Base-by-base conservation (phyloP, 2,329 filamentous ascomycete genomes). In the Xenoacremonium recifei region DNA sequence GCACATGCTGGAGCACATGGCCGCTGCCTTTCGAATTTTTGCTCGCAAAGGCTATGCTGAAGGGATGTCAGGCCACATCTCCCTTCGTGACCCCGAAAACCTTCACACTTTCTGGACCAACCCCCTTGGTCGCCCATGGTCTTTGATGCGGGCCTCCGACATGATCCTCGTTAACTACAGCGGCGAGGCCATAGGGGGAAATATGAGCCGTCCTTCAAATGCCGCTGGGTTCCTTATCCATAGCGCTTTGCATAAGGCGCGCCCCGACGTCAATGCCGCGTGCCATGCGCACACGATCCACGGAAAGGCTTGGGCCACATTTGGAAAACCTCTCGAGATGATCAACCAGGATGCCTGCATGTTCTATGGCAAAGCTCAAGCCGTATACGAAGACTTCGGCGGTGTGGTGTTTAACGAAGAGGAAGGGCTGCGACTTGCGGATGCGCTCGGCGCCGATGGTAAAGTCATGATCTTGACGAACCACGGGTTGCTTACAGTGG, bases 181-280 rank as follows among this genome's bases (percentile, higher is more conserved):
- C 10, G 84, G 84, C n/a, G 74, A 76, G 13, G 72, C 83, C 9
- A 73, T 85, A 5, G 82, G 80, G 13, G 84, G 83, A 1, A 84
- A 84, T 54, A 82, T 82, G 55, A 67, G 73, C 17, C 39, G 37
- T 13, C 77, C 81, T 3, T 75, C 78, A n/a, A 86, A 86, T 55
- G 75, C 79, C 2, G 82, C 82, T 0, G 83, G 82, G 1, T 86
- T 85, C 58, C 61, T 83, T 40, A 87, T 87, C 43, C 83, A 87
- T 60, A 73, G 71, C 6, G 80, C 80, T 4, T 66, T 86, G 7
- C 76, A 84, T 62, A 79, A 79, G 62, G 77, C 77, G 2, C 64
- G 82, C 21, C 77, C 78, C 4, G 74, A 84, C 57, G 77, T 82
- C 32, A 71, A 78, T 49, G 82, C 82, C 3, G 78, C 82, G 12